Percentiles rank a stretch among this genome's conserved stretches.
Conservation (phyloP, 805 yeast species). For the Ascoidea tarda region DNA sequence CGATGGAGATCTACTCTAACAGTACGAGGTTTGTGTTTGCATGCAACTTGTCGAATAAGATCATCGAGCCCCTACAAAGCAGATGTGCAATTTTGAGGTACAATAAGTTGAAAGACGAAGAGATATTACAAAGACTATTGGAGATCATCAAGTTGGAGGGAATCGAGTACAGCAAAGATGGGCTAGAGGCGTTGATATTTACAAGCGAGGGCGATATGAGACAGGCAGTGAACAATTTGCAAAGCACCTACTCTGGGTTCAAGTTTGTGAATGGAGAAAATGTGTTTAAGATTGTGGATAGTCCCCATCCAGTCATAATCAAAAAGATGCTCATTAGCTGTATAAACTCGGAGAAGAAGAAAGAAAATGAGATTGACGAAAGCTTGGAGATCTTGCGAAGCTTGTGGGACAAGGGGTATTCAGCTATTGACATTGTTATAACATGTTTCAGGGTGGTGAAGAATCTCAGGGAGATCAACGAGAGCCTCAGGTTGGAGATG, state of each 20-base stretch:
- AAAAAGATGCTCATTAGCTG: slow-evolving; percentile 49
- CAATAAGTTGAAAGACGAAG: slow-evolving; percentile 68
- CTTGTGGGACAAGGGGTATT: slow-evolving; percentile 83
- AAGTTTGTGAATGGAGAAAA: slow-evolving; percentile 82
- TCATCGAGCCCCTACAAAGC: slow-evolving; percentile 92
- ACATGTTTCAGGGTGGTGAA: slow-evolving; percentile 84
- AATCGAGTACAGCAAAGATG: slow-evolving; percentile 75
- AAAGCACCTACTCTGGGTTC: slow-evolving; percentile 89
- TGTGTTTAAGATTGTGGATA: slow-evolving; percentile 90
- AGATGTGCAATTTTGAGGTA: slow-evolving; percentile 92
- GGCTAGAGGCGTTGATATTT: slow-evolving; percentile 82
- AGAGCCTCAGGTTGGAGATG: slow-evolving; percentile 56
- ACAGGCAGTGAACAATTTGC: slow-evolving; percentile 90
- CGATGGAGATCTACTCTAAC: slow-evolving; percentile 92
- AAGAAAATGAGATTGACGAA: slow-evolving; percentile 33
- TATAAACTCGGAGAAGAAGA: slow-evolving; percentile 9
- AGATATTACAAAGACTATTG: slow-evolving; percentile 63
- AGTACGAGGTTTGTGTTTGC: slow-evolving; percentile 98
- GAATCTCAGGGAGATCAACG: slow-evolving; percentile 52
- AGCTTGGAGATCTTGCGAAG: slow-evolving; percentile 50
- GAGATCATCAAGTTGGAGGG: slow-evolving; percentile 58
- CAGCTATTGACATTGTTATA: slow-evolving; percentile 84
- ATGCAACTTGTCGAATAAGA: slow-evolving; percentile 86
- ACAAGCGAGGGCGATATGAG: slow-evolving; percentile 99
- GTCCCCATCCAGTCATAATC: slow-evolving; percentile 86